phyloP scores from a whole-genome alignment of 1,284 basidiomycete species.

The Schizophyllum commune region DNA sequence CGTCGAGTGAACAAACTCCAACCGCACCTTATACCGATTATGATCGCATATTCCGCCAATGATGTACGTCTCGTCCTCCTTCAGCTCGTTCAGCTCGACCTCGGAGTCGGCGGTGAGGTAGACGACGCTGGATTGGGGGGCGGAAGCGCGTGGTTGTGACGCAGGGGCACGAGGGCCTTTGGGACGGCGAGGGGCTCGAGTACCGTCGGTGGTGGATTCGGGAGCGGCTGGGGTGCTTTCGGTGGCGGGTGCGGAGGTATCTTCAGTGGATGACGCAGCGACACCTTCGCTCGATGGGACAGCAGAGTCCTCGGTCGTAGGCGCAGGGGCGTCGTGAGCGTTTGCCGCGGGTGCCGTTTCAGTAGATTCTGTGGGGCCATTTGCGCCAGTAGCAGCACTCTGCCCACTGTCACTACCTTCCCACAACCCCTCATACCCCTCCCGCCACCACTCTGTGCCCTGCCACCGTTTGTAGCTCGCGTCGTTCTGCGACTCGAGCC shows the following conservation, averaged over 20 bases:
- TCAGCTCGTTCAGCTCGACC: constrained; percentile 76
- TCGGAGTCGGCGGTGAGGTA: constrained; percentile 96
- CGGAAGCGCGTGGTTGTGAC: constrained; percentile 8
- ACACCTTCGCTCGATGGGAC: no score
- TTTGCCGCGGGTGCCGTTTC: not conserved
- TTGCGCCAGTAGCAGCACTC: no score
- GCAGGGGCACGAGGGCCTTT: constrained; percentile 2
- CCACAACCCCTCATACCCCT: constrained; percentile 69
- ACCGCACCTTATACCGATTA: constrained; percentile 87
- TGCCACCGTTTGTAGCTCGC: constrained; percentile 76
- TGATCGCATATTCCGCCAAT: constrained; percentile 96
- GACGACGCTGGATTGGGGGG: constrained; percentile 51
- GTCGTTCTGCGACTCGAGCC: constrained; percentile 65
- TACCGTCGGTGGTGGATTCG: not conserved
- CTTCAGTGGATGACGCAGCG: no score
- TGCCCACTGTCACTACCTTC: no score
- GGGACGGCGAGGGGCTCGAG: not conserved
- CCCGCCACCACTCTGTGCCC: constrained; percentile 75
- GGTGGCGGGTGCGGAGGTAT: no score
- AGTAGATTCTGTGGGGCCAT: no score
- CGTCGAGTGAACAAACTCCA: not conserved
- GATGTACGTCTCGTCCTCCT: constrained; percentile 84
- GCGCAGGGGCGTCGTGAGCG: not conserved
- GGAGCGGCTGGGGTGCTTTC: no score
- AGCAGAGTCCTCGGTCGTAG: not conserved